Conservation (phyloP, 1,284 basidiomycete species). For the Psilocybe mexicana region DNA sequence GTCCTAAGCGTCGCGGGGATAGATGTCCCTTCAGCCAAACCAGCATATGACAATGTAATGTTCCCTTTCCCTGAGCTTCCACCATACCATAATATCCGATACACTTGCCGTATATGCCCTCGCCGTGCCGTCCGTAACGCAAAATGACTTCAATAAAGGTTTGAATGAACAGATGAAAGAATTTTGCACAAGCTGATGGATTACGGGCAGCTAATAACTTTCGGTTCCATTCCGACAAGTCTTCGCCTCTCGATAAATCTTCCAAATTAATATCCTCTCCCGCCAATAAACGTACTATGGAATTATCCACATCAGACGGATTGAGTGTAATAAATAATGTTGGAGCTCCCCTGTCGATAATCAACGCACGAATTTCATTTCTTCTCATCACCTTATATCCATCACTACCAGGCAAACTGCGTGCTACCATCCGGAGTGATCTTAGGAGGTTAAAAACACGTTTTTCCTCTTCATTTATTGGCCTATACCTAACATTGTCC, state of each 20-base stretch:
- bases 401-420: slow-evolving; percentile 10
- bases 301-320: slow-evolving; percentile 23
- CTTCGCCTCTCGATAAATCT: not conserved
- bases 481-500: not conserved
- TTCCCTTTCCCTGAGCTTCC: slow-evolving; percentile 20
- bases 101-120: slow-evolving; percentile 26
- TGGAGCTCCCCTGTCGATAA: slow-evolving; percentile 21
- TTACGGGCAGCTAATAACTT: slow-evolving; percentile 14
- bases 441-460: not conserved
- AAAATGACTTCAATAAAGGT: slow-evolving; percentile 20
- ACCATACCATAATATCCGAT: slow-evolving; percentile 30
- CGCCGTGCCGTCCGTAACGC: not conserved
- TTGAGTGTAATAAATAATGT: slow-evolving; percentile 29
- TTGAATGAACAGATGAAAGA: slow-evolving; percentile 21
- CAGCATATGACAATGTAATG: slow-evolving; percentile 24
- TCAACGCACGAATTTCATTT: slow-evolving; percentile 20
- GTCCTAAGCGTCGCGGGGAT: slow-evolving; percentile 8
- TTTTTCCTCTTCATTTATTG: not conserved
- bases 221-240: slow-evolving; percentile 12
- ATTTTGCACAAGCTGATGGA: slow-evolving; percentile 19
- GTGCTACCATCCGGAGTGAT: not conserved
- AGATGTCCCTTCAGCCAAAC: slow-evolving; percentile 26
- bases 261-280: slow-evolving; percentile 14
- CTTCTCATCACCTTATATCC: slow-evolving; percentile 12
- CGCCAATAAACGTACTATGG: slow-evolving; percentile 16